phyloP scores from a whole-genome alignment of 2,329 filamentous ascomycete species.

The Plenodomus tracheiphilus region DNA sequence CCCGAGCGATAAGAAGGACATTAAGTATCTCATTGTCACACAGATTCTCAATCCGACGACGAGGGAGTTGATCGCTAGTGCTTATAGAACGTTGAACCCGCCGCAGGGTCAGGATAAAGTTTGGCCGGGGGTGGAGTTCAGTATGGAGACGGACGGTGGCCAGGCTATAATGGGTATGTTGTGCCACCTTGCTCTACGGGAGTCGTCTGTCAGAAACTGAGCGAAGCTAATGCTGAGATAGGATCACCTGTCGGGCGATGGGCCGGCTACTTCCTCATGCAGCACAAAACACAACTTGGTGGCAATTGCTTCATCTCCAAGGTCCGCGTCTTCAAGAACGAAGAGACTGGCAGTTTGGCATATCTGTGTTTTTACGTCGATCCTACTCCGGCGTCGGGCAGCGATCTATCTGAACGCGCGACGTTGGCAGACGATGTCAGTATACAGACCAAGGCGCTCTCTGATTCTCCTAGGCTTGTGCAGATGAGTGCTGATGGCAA shows the following conservation, averaged over 20 bases:
- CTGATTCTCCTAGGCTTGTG: background rate
- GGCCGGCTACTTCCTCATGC: constrained; percentile 13
- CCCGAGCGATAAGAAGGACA: background rate
- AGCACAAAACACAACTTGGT: constrained; percentile 13
- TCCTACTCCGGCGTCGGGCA: background rate
- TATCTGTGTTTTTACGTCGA: constrained; percentile 14
- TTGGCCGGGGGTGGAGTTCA: constrained; percentile 14
- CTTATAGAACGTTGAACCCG: constrained; percentile 2
- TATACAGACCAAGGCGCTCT: too few species aligned
- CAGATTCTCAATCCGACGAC: constrained; percentile 10
- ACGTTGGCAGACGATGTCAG: too few species aligned
- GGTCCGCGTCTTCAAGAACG: constrained; percentile 7
- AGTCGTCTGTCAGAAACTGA: background rate
- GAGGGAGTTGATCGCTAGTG: constrained; percentile 2
- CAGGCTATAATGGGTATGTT: constrained; percentile 9
- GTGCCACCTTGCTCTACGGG: too few species aligned
- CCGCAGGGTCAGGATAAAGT: constrained; percentile 8
- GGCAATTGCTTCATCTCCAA: constrained; percentile 14
- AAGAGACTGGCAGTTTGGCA: background rate
- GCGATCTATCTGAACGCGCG: too few species aligned
- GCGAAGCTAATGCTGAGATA: background rate
- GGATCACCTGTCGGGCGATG: constrained; percentile 13
- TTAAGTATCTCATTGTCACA: constrained; percentile 15
- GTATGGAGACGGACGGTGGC: constrained; percentile 2
- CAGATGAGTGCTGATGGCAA: background rate